phyloP scores from a whole-genome alignment of 2,329 filamentous ascomycete species.

The Fusarium sororula region DNA sequence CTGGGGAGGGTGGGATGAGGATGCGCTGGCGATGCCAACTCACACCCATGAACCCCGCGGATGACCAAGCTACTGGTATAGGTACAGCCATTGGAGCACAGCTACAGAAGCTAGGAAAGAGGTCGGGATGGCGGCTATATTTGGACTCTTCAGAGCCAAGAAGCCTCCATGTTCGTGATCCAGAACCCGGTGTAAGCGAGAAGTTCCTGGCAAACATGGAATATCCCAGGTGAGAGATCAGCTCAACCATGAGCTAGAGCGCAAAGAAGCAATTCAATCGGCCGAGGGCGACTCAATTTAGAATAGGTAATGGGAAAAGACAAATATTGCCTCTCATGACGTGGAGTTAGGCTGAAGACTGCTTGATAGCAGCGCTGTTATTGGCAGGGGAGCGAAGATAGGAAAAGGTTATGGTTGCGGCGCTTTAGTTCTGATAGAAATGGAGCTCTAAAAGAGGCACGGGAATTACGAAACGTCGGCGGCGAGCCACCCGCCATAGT shows the following conservation, averaged over 20 bases:
- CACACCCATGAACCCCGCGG: slow-evolving; percentile 26
- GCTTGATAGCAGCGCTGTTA: slow-evolving; percentile 23
- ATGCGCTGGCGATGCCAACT: slow-evolving; percentile 45
- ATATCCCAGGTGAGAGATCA: slow-evolving; percentile 18
- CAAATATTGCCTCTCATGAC: slow-evolving; percentile 3
- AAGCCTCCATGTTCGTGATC: slow-evolving; percentile 5
- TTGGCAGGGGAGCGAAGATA: slow-evolving; percentile 23
- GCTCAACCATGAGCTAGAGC: slow-evolving; percentile 8
- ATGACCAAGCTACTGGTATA: slow-evolving; percentile 23
- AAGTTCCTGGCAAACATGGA: slow-evolving; percentile 21
- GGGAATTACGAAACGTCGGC: slow-evolving; percentile 28
- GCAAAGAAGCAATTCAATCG: slow-evolving; percentile 8
- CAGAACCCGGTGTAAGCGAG: not conserved
- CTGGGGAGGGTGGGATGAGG: slow-evolving; percentile 31
- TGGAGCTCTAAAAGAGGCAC: not conserved
- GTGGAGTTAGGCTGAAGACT: slow-evolving; percentile 18
- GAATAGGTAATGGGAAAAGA: not conserved
- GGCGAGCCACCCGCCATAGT: slow-evolving; percentile 15
- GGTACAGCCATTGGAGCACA: slow-evolving; percentile 25
- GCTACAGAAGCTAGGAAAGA: not conserved
- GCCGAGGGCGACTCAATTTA: not conserved
- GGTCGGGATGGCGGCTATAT: slow-evolving; percentile 18
- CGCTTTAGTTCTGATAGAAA: not conserved
- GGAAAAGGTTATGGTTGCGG: slow-evolving; percentile 1
- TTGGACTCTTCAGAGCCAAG: slow-evolving; percentile 3